Conservation (phyloP, 768 basidiomycete species). For the Leccinellum luteum region DNA sequence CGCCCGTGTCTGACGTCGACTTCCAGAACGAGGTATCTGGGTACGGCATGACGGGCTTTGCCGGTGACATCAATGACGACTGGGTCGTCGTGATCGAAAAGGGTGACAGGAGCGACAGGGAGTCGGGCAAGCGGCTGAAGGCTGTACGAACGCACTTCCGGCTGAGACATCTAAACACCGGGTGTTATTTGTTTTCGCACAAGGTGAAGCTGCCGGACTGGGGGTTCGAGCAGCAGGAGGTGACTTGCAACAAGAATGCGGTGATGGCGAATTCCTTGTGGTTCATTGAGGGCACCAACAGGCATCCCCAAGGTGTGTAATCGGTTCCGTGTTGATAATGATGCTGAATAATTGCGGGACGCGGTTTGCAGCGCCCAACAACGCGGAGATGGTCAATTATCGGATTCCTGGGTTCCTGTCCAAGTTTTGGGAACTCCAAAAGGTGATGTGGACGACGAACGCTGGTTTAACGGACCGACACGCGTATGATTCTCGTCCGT, state of each 20-base stretch:
- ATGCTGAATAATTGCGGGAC: not conserved
- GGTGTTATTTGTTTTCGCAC: conserved; percentile 97
- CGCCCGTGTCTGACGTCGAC: conserved; percentile 95
- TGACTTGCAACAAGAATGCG: conserved; percentile 99
- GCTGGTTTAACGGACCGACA: conserved; percentile 95
- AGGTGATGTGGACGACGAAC: conserved; percentile 97
- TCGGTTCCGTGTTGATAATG: not conserved
- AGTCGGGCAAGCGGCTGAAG: conserved; percentile 67
- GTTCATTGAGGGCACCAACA: conserved; percentile 82
- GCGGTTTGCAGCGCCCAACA: conserved; percentile 51
- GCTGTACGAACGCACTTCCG: conserved; percentile 83
- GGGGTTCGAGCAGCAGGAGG: conserved; percentile 98
- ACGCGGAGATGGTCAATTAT: conserved; percentile 88
- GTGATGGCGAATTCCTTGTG: conserved; percentile 86
- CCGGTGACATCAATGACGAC: conserved; percentile 91
- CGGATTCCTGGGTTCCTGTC: conserved; percentile 80
- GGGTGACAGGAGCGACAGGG: conserved; percentile 59
- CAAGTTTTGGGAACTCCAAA: conserved; percentile 90
- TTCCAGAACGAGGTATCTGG: conserved; percentile 98
- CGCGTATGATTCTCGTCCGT: conserved; percentile 91
- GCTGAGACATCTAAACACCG: conserved; percentile 79
- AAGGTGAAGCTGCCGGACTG: conserved; percentile 97
- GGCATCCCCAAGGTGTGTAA: conserved; percentile 66
- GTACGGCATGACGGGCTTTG: conserved; percentile 85
- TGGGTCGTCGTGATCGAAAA: conserved; percentile 85